Base-by-base conservation (phyloP, 1,284 basidiomycete species). In the Trichosporon asahii region DNA sequence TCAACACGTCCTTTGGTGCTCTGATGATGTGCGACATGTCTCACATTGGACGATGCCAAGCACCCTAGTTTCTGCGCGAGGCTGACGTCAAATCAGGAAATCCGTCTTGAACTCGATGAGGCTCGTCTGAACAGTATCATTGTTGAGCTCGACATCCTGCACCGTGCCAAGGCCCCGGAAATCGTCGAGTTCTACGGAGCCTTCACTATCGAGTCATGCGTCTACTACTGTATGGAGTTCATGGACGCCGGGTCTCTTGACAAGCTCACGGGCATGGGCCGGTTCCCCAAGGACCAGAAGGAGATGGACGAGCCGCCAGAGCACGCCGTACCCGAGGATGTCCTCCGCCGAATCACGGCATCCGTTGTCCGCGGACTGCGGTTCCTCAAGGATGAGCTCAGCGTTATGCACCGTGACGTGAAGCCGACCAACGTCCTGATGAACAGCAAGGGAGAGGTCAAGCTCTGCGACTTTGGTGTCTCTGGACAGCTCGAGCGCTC, bases 171-270 rank as follows among this genome's bases (percentile, higher is more conserved):
- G 29, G 90, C 92, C 14, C 91, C 91, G 6, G 90, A 94, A 80
- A 98, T 99, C 75, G 93, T 99, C 79, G 96, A 98, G 76, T 99
- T 99, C 78, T 98, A 97, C 83, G 96, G 96, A 60, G 96, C 96
- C 2, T 99, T 99, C 86, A 98, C 98, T 82, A 95, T 98, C 83
- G 96, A 99, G 82, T 93, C 91, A 27, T 99, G 93, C 83, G 96
- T 99, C 44, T 98, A 98, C 84, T 98, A 98, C 84, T 98, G 96
- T 85, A 98, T 99, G 95, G 96, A 99, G 85, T 94, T 91, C 84
- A 98, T 99, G 96, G 95, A 99, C 79, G 94, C 93, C 2, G 94
- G 95, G 18, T 92, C 90, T 69, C 86, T 99, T 64, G 96, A 98
- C 82, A 94, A 93, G 73, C 87, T 98, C 0, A 89, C 89, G 46